A percentile compares a stretch with the other conserved stretches of the same genome.
Evolutionary conservation across 352 stramenopile species (phyloP).

Genomic region (Phytopythium helicoides): DNA sequence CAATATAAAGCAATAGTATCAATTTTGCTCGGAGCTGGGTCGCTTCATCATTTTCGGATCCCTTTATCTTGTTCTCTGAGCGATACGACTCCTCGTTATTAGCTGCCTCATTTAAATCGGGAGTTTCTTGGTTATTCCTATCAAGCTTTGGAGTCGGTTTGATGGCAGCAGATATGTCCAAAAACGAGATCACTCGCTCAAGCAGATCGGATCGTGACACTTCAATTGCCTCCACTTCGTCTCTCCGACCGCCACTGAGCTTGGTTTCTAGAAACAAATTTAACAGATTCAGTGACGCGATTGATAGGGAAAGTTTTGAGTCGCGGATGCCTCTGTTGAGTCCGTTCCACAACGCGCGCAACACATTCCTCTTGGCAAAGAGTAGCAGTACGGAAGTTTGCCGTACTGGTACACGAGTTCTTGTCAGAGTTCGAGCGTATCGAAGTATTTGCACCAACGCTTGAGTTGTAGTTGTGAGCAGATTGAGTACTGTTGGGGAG

Average conservation of each 20-base stretch:
- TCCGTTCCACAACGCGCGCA: slow-evolving; percentile 44
- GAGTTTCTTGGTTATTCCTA: neutral
- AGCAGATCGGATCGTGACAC: slow-evolving; percentile 31
- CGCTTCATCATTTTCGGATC: neutral
- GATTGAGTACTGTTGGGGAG: neutral
- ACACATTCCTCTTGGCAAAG: slow-evolving; percentile 30
- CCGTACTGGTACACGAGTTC: slow-evolving; percentile 18
- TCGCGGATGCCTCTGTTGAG: slow-evolving; percentile 11
- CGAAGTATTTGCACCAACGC: slow-evolving; percentile 51
- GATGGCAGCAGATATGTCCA: slow-evolving; percentile 26
- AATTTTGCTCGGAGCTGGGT: slow-evolving; percentile 54
- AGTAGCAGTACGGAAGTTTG: slow-evolving; percentile 30
- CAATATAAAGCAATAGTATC: slow-evolving; percentile 61
- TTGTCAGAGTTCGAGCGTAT: slow-evolving; percentile 30
- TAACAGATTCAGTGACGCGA: slow-evolving; percentile 62
- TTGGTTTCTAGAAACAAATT: slow-evolving; percentile 63
- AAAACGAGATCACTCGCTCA: slow-evolving; percentile 30
- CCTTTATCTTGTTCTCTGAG: neutral
- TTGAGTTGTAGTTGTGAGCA: slow-evolving; percentile 46
- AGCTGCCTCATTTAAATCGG: neutral
- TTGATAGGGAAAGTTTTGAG: slow-evolving; percentile 25
- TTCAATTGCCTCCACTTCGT: slow-evolving; percentile 26
- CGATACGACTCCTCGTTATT: neutral
- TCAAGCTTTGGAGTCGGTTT: neutral
- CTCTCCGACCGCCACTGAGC: slow-evolving; percentile 18